These are phyloP conservation scores for Edhazardia aedis DNA, from an alignment of 371 early-diverging fungal species.

Conservation along the genomic window DNA sequence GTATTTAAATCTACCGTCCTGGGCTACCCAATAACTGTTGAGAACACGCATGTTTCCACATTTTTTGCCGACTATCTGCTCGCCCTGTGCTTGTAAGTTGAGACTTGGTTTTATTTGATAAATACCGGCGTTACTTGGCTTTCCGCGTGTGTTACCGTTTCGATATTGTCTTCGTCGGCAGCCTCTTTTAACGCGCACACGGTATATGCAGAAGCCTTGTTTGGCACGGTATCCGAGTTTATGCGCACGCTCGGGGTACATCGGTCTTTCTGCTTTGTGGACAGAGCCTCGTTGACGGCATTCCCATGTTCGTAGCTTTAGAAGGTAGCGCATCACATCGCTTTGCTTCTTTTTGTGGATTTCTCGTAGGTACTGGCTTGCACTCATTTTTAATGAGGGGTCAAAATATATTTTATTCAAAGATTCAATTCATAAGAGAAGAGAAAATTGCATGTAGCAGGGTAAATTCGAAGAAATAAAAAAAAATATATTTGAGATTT, in stretches of 20 bases:
- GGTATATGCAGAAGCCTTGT: slow-evolving; percentile 85
- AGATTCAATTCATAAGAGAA: no score
- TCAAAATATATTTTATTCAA: no score
- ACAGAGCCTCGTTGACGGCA: slow-evolving; percentile 80
- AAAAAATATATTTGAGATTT: no score
- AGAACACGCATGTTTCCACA: slow-evolving; percentile 77
- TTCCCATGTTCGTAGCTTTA: slow-evolving; percentile 89
- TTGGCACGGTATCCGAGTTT: slow-evolving; percentile 94
- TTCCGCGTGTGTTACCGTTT: slow-evolving; percentile 88
- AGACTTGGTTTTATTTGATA: slow-evolving; percentile 80
- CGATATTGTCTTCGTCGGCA: slow-evolving; percentile 71
- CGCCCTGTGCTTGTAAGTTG: slow-evolving; percentile 68
- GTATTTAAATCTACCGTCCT: slow-evolving; percentile 87
- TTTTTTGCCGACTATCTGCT: slow-evolving; percentile 78
- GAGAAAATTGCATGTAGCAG: no score
- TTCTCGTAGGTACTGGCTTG: slow-evolving; percentile 45
- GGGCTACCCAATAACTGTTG: slow-evolving; percentile 92
- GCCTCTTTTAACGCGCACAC: slow-evolving; percentile 88
- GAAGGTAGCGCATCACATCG: slow-evolving; percentile 86
- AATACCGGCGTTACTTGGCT: slow-evolving; percentile 84
- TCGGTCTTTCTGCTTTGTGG: slow-evolving; percentile 83
- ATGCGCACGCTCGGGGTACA: slow-evolving; percentile 90
- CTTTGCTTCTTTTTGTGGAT: slow-evolving; percentile 90
- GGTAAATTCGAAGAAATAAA: no score
- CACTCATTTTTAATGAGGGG: no score